phyloP scores from a whole-genome alignment of 257 asterid genomes.

The Osmanthus fragrans region DNA sequence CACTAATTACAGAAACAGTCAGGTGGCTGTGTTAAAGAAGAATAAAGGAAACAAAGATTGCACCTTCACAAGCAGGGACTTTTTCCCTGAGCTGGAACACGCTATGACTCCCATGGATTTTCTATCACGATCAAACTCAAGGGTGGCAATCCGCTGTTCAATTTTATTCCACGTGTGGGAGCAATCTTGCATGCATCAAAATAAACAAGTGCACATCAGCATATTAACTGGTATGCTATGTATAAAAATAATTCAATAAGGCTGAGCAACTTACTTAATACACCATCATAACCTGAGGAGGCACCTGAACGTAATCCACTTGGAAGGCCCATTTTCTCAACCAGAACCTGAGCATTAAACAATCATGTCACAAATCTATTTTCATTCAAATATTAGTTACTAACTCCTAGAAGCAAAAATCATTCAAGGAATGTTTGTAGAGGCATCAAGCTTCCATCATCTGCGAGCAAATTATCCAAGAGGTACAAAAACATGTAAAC shows the following conservation, averaged over 20 bases:
- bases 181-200: conserved; percentile 53
- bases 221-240: neutral
- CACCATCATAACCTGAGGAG: conserved; percentile 52
- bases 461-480: too few species aligned
- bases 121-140: conserved; percentile 96
- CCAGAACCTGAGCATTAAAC: conserved; percentile 65
- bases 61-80: conserved; percentile 84
- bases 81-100: conserved; percentile 59
- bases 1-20: neutral
- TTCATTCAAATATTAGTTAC: conserved; percentile 6
- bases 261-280: conserved; percentile 58
- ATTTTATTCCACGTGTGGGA: conserved; percentile 66
- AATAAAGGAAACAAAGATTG: conserved; percentile 11
- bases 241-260: neutral
- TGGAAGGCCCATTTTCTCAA: conserved; percentile 97
- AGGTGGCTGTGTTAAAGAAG: neutral
- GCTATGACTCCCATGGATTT: conserved; percentile 98
- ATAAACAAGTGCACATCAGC: conserved; percentile 29
- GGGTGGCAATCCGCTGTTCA: conserved; percentile 90
- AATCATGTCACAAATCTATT: conserved; percentile 20
- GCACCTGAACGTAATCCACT: conserved; percentile 46
- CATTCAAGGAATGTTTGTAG: neutral
- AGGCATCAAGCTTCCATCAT: too few species aligned
- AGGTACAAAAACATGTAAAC: too few species aligned
- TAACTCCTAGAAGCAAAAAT: neutral